These are phyloP conservation scores for Acanthamoeba culbertsoni DNA, from an alignment of 208 protist species.

Conservation along the genomic window DNA sequence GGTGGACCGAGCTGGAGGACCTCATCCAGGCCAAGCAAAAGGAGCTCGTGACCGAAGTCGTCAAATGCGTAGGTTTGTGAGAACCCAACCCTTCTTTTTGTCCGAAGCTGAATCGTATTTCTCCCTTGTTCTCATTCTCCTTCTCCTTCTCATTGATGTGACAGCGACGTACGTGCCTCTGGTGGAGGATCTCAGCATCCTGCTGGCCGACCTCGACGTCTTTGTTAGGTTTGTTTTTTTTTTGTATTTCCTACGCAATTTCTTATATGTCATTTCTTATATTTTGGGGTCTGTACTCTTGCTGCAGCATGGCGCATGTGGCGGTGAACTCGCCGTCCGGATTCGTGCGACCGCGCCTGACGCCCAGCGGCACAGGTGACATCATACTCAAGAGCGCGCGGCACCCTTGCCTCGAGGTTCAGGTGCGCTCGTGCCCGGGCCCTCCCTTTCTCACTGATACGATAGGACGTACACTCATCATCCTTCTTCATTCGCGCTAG, in stretches of 20 bases:
- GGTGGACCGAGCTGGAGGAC: conserved; percentile 73
- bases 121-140: conserved; percentile 1
- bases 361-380: conserved; percentile 2
- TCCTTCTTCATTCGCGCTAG: background rate
- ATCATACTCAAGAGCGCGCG: conserved; percentile 65
- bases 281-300: too few relatives aligned
- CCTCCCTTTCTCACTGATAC: background rate
- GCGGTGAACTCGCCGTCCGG: background rate
- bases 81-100: background rate
- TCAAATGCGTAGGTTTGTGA: conserved; percentile 88
- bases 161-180: conserved; percentile 89
- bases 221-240: conserved; percentile 79
- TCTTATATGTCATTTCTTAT: too few relatives aligned
- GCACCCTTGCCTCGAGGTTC: conserved; percentile 83
- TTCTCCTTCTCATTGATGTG: background rate
- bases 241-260: background rate
- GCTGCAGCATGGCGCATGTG: background rate
- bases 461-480: too few relatives aligned
- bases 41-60: conserved; percentile 90
- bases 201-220: conserved; percentile 94
- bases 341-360: conserved; percentile 7
- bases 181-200: conserved; percentile 91
- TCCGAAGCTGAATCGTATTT: background rate
- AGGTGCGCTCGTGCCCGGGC: background rate
- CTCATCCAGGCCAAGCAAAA: conserved; percentile 80